Evolutionary conservation across 805 yeast genomes (phyloP), one percentile per base, ranked within the genome.

Genomic region (Candida sanyiensis): DNA sequence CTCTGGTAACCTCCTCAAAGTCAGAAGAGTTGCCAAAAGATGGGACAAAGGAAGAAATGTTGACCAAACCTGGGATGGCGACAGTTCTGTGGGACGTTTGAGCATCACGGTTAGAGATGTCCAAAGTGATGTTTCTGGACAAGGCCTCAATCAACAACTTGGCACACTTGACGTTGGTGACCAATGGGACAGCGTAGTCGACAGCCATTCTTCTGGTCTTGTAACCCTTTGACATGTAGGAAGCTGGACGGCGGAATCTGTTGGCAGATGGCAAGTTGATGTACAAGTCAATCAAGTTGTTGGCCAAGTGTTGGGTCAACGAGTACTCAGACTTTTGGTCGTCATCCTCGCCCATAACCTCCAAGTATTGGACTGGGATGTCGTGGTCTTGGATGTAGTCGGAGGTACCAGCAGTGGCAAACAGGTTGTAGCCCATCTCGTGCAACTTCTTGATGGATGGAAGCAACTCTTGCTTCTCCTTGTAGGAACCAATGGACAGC

Each of bases 171-270:
- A 93, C 97, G 59, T 93, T 93, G 49, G 99, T 93, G 36, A 93
- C 96, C 62, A 93, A 73, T 37, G 99, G 99, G 59, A 93, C 88
- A 37, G 97, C 89, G 63, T 85, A 94, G 67, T 93, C 99, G 50
- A 93, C 97, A 51, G 99, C 98, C 97, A 93, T 85, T 73, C 99
- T 93, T 75, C 99, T 94, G 33, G 97, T 86, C 64, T 77, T 80
- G 74, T 93, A 93, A 62, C 99, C 99, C 69, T 85, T 88, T 21
- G 96, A 86, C 73, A 93, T 87, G 68, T 93, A 93, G 46, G 90
- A 83, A 40, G 99, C 97, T 45, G 99, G 99, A 67, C 99, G 86
- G 63, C 99, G 84, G 80, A 86, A 93, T 61, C 96, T 76, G 74
- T 93, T 93, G 34, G 95, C 72, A 46, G 97, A 89, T 45, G 99